A percentile compares a stretch with the other conserved stretches of the same genome.
phyloP scores from a whole-genome alignment of 129 eudicot species.

The Ambrosia trifida region DNA sequence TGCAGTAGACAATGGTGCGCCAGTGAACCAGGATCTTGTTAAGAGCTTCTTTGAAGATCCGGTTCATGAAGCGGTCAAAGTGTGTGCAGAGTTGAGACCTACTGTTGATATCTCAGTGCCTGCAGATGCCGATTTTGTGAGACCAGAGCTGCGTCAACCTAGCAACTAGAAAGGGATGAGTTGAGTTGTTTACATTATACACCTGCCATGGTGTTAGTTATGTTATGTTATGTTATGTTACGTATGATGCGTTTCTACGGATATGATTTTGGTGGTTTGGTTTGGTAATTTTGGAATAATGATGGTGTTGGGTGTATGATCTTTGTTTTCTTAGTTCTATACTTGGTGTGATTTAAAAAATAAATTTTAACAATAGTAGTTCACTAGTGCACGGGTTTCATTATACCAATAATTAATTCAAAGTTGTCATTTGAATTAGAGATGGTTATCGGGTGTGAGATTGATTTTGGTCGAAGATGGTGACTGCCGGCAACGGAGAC shows the following conservation, averaged over 20 bases:
- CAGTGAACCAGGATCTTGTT: slow-evolving; percentile 67
- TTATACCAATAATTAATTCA: too few relatives aligned
- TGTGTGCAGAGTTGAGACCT: slow-evolving; percentile 92
- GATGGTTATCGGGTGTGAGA: too few relatives aligned
- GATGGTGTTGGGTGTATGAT: neutral
- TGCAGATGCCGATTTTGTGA: slow-evolving; percentile 86
- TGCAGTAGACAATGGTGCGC: slow-evolving; percentile 65
- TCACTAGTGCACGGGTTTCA: too few relatives aligned
- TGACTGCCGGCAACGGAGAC: too few relatives aligned
- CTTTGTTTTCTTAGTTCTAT: neutral
- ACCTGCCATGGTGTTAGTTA: neutral
- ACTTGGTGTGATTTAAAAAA: too few relatives aligned
- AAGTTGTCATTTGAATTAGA: too few relatives aligned
- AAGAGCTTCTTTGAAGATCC: slow-evolving; percentile 80
- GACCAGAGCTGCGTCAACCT: slow-evolving; percentile 79
- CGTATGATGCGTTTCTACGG: slow-evolving; percentile 6
- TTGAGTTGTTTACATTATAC: neutral
- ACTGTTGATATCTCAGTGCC: slow-evolving; percentile 89
- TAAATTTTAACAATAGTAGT: too few relatives aligned
- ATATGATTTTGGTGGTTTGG: neutral
- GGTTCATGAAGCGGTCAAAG: slow-evolving; percentile 78
- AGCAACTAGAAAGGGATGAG: slow-evolving; percentile 30
- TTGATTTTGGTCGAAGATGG: too few relatives aligned
- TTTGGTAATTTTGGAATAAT: slow-evolving; percentile 25
- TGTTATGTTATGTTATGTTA: slow-evolving; percentile 5